phyloP scores from a whole-genome alignment of 345 rosid genomes.

The Sonneratia caseolaris region DNA sequence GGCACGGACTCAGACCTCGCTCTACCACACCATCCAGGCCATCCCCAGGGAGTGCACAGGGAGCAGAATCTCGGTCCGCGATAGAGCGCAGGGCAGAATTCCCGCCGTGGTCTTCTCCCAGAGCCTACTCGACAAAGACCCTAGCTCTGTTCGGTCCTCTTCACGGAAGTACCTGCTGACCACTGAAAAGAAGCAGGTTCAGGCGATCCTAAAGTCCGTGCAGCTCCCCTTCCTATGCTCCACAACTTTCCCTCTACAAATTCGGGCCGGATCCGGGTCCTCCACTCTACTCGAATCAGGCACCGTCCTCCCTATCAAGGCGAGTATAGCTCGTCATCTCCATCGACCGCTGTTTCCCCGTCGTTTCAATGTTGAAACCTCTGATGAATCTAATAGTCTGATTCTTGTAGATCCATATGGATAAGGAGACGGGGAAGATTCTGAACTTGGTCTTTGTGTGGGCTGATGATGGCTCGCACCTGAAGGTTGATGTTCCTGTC shows the following conservation, averaged over 20 bases:
- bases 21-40: constrained; percentile 68
- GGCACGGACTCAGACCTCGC: constrained; percentile 16
- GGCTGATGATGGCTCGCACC: constrained; percentile 64
- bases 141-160: constrained; percentile 18
- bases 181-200: constrained; percentile 65
- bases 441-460: constrained; percentile 81
- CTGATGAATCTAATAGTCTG: not conserved
- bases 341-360: not conserved
- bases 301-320: constrained; percentile 77
- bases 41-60: constrained; percentile 60
- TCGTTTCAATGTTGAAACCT: not conserved
- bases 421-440: constrained; percentile 69
- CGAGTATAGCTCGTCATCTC: constrained; percentile 1
- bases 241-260: constrained; percentile 65
- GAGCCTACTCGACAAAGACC: constrained; percentile 31
- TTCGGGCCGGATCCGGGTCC: constrained; percentile 76
- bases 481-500: constrained; percentile 84
- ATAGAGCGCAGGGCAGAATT: constrained; percentile 61
- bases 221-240: constrained; percentile 63
- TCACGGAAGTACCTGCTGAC: constrained; percentile 63
- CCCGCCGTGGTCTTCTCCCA: constrained; percentile 73
- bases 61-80: constrained; percentile 42
- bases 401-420: constrained; percentile 57
- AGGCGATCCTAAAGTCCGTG: constrained; percentile 49
- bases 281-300: constrained; percentile 62